Base-by-base conservation (phyloP, 2,329 filamentous ascomycete genomes). In the Hymenoscyphus repandus region DNA sequence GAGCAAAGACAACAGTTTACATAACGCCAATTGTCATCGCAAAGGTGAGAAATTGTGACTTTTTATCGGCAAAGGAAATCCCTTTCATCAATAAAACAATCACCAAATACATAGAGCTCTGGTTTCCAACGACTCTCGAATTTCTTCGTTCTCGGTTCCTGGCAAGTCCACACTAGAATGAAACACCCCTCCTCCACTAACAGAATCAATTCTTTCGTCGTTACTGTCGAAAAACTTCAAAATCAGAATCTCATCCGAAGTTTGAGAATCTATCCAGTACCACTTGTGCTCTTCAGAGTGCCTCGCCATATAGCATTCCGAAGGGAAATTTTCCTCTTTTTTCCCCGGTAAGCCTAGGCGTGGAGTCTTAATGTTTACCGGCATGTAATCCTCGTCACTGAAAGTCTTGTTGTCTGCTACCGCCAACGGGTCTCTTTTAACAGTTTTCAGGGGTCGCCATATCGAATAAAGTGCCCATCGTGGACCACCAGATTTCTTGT, bases 141-240 rank as follows among this genome's bases (percentile, higher is more conserved):
- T 44, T 10, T 47, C 50, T 43, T 51, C 43, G 2, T 42, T 12
- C 12, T 55, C 55, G 9, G 45, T 48, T 5, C 54, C 52, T 9
- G 43, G 32, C 3, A 57, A 33, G 3, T 47, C 30, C 11, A 58
- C 47, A 33, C 49, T 49, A 34, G 45, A 50, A 44, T 58, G 55
- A 33, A 58, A 42, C 10, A 51, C 50, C 10, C 55, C 55, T 2
- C 52, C 49, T 5, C 45, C 27, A n/a, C 34, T 34, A 2, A 38
- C 41, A 6, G 22, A 13, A 9, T 37, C 34, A 22, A 40, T 50
- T 31, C 40, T 55, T 41, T 61, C 55, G 9, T 42, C 49, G 4
- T 54, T 47, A 43, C 51, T 58, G 34, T 61, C 58, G 49, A 60
- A 62, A 6, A 62, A 45, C 27, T 50, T 42, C 11, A 61, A 53